A percentile compares a stretch with the other conserved stretches of the same genome.
Evolutionary conservation across 1,284 basidiomycete genomes (phyloP).

Genomic region (Leccinum angustisporum): DNA sequence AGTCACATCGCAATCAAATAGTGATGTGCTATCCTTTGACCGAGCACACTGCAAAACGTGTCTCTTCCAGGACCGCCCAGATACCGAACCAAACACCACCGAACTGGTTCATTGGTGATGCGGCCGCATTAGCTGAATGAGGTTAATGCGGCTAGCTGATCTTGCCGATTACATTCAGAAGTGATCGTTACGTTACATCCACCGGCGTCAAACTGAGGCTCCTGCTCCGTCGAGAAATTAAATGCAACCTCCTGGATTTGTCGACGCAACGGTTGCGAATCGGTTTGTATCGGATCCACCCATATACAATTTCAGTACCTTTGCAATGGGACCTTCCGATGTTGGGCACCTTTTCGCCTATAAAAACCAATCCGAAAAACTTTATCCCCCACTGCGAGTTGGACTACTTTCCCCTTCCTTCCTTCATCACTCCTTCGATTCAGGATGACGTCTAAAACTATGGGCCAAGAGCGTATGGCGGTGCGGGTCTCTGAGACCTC

Average conservation of each 20-base stretch:
- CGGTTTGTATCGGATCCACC: background rate
- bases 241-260: constrained; percentile 11
- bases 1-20: constrained; percentile 1
- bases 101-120: constrained; percentile 11
- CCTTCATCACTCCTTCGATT: constrained; percentile 3
- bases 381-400: background rate
- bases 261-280: background rate
- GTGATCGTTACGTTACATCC: constrained; percentile 2
- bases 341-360: constrained; percentile 11
- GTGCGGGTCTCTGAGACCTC: constrained; percentile 20
- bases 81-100: background rate
- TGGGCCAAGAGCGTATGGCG: constrained; percentile 12
- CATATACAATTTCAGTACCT: constrained; percentile 6
- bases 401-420: background rate
- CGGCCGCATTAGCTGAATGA: background rate
- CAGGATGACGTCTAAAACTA: constrained; percentile 21
- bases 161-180: constrained; percentile 20
- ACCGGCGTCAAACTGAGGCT: background rate
- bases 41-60: background rate
- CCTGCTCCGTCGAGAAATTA: constrained; percentile 4
- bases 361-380: constrained; percentile 20
- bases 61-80: background rate
- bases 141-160: constrained; percentile 3
- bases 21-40: background rate
- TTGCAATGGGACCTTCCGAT: background rate